A percentile compares a stretch with the other conserved stretches of the same genome.
Conservation (phyloP, 306 rosid species). For the Lathyrus oleraceus region DNA sequence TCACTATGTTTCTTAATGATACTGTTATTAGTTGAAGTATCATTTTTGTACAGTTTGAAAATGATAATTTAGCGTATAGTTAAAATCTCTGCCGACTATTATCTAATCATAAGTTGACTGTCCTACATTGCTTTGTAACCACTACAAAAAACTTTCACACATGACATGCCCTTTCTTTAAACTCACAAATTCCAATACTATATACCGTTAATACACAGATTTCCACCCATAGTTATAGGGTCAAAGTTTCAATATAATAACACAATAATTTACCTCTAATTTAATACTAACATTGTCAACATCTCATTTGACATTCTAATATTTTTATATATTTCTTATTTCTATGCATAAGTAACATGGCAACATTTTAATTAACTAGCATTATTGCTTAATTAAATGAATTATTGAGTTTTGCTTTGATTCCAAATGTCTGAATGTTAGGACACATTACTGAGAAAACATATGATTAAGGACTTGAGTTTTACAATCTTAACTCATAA, state of each 20-base stretch:
- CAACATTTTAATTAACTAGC: conserved; percentile 24
- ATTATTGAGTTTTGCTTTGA: conserved; percentile 51
- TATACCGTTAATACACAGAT: conserved; percentile 37
- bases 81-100: conserved; percentile 64
- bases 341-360: conserved; percentile 36
- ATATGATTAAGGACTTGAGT: conserved; percentile 40
- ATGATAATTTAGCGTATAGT: conserved; percentile 44
- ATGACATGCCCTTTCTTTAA: conserved; percentile 47
- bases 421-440: conserved; percentile 65
- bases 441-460: conserved; percentile 51
- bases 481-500: conserved; percentile 35
- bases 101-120: conserved; percentile 45
- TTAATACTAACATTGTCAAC: conserved; percentile 53
- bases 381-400: conserved; percentile 37
- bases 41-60: conserved; percentile 26
- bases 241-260: conserved; percentile 41
- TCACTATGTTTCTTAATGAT: not conserved
- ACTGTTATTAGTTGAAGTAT: not conserved
- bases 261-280: conserved; percentile 32
- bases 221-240: conserved; percentile 58
- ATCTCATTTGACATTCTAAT: conserved; percentile 35
- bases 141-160: conserved; percentile 44
- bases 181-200: conserved; percentile 27
- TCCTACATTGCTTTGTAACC: conserved; percentile 37
- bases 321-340: conserved; percentile 1